Percentiles rank a stretch among this genome's conserved stretches.
phyloP scores from a whole-genome alignment of 192 early-diverging fungal genomes.

The Dissophora ornata region DNA sequence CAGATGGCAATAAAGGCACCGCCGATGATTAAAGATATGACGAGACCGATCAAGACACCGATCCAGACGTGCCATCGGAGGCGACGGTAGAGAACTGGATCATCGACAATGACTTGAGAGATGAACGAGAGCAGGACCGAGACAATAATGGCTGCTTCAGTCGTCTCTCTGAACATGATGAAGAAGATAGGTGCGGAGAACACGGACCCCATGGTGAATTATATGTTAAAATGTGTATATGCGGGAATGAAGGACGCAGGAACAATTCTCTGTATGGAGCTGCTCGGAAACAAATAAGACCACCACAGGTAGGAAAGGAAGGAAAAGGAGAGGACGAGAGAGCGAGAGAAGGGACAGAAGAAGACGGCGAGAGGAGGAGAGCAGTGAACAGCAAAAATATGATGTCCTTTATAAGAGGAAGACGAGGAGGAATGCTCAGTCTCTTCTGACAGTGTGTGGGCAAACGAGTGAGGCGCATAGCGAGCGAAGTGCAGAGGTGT shows the following conservation, averaged over 20 bases:
- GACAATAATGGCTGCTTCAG: conserved; percentile 89
- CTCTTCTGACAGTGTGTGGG: no score
- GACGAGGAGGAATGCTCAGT: no score
- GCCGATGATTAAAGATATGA: conserved; percentile 78
- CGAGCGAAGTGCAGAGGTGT: neutral
- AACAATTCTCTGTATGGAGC: neutral
- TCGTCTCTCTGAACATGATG: conserved; percentile 83
- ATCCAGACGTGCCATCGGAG: conserved; percentile 80
- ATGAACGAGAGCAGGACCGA: conserved; percentile 87
- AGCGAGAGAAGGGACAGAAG: neutral
- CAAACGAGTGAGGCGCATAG: no score
- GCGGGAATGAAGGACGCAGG: neutral
- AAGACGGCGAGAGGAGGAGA: neutral
- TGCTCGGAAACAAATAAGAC: neutral
- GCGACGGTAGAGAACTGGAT: conserved; percentile 59
- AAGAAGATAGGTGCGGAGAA: conserved; percentile 80
- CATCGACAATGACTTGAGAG: conserved; percentile 68
- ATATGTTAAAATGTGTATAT: neutral
- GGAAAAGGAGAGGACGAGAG: neutral
- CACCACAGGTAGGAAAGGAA: neutral
- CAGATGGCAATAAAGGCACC: conserved; percentile 82
- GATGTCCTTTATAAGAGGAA: conserved; percentile 18
- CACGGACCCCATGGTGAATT: conserved; percentile 61
- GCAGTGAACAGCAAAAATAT: conserved; percentile 5
- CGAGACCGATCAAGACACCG: conserved; percentile 74